Evolutionary conservation across 352 stramenopile species (phyloP), one percentile per base, ranked within the genome.

Genomic region (Globisporangium lucens): DNA sequence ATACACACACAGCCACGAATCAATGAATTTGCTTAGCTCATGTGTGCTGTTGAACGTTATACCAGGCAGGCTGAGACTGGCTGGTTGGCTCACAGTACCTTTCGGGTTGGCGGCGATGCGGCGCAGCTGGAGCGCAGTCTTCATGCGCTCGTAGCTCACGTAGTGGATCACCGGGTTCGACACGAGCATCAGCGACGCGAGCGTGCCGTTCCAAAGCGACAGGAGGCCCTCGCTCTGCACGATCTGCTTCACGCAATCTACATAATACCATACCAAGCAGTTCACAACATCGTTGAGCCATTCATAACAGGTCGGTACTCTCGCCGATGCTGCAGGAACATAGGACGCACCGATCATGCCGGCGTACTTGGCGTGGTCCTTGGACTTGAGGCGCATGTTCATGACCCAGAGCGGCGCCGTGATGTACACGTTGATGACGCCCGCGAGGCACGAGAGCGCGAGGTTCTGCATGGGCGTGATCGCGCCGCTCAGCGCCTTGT

Each of bases 131-230:
- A 91, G 75, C 38, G 76, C 76, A 9, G 85, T 77, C 74, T 97
- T 97, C 71, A 98, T 87, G 53, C 91, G 83, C 71, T 98, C 96
- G 80, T 99, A 99, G 53, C 89, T 89, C 65, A 98, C 89, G 73
- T 98, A 98, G 80, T 99, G 94, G 68, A 99, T 98, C 61, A 97
- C 90, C 7, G 96, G 96, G 78, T 99, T 99, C 20, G 88, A 96
- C 56, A 98, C 94, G 12, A 98, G 83, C 2, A 98, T 81, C 22
- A 99, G 70, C 47, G 93, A 98, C 30, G 93, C 87, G 29, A 86
- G 65, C 30, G 93, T 98, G 38, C 94, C 94, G 62, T 91, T 95
- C 94, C 94, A 99, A 55, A 99, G 85, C 64, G 89, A 91, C 17
- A 72, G 56, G 8, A 96, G 53, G 4, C 95, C 95, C 64, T 98